Base-by-base conservation (phyloP, 768 basidiomycete species). In the Auriscalpium microsporum region DNA sequence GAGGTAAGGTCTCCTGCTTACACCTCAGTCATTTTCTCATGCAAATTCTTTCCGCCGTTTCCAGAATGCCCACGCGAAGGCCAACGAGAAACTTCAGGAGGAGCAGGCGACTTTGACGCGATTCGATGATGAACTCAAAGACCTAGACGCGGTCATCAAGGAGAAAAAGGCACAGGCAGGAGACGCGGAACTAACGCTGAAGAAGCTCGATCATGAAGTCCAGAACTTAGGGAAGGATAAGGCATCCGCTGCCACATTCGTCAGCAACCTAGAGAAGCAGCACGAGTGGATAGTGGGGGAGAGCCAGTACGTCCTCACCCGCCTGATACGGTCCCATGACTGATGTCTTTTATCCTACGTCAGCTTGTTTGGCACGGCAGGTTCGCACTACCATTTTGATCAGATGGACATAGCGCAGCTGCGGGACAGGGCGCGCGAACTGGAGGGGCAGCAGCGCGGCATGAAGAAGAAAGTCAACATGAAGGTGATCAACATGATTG, bases 391-490 rank as follows among this genome's bases (percentile, higher is more conserved):
- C 66, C 87, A 96, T 66, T 97, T 96, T 67, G 65, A 69, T 3
- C 72, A 75, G 2, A 72, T 81, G 53, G 82, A 96, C 64, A 78
- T 93, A 17, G 69, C 53, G 2, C 71, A 75, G 50, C 71, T 89
- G 59, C 73, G 78, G 47, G 74, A 81, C 44, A 86, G 84, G 65
- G 86, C 85, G 23, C 72, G 75, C 8, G 88, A 92, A 62, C 76
- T 98, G 10, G 85, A 90, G 61, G 74, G 80, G 17, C 75, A 83
- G 47, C 91, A 91, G 66, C 86, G 86, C 63, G 83, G 84, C 19
- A 85, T 92, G 84, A 94, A 93, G 74, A 92, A 93, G 74, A 96
- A 94, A 69, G 78, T 98, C 64, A 98, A 99, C 63, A 86, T 86
- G 3, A 96, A 95, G 69, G 94, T 93, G 47, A 83, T 96, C 75